These are phyloP conservation scores for Climacium dendroides DNA, from an alignment of 225 moss, liverwort and hornwort genomes.

Conservation along the genomic window DNA sequence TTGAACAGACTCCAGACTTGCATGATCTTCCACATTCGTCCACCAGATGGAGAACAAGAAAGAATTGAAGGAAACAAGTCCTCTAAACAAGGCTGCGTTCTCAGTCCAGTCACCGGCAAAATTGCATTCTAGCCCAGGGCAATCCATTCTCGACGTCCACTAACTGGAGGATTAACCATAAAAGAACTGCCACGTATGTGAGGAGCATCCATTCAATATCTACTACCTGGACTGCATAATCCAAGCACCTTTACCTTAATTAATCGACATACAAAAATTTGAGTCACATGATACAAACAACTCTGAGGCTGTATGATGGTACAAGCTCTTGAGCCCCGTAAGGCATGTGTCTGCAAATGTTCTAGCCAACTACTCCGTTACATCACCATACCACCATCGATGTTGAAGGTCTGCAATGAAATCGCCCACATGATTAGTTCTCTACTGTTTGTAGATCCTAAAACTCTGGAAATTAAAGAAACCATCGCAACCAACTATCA, in stretches of 20 bases:
- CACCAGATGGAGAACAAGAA: too few species aligned
- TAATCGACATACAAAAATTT: conserved; percentile 1
- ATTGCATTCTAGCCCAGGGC: background rate
- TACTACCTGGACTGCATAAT: background rate
- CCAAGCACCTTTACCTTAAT: background rate
- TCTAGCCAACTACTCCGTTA: background rate
- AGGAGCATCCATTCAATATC: background rate
- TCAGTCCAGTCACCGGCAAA: background rate
- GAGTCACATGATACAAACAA: conserved; percentile 1
- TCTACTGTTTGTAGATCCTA: background rate
- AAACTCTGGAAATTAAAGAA: background rate
- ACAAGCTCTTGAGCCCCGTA: background rate
- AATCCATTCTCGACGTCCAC: background rate
- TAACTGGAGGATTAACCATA: background rate
- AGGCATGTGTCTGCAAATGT: background rate
- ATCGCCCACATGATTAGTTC: background rate
- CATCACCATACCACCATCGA: conserved; percentile 91
- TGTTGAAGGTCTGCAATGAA: conserved; percentile 58
- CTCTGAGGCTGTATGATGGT: background rate
- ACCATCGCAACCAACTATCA: background rate
- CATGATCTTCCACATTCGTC: too few species aligned
- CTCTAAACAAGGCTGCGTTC: background rate
- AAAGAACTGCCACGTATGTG: background rate
- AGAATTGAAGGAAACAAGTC: background rate
- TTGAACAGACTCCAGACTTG: too few species aligned